These are phyloP conservation scores for Verruconis gallopava DNA, from an alignment of 2,329 filamentous ascomycete species.

Conservation along the genomic window DNA sequence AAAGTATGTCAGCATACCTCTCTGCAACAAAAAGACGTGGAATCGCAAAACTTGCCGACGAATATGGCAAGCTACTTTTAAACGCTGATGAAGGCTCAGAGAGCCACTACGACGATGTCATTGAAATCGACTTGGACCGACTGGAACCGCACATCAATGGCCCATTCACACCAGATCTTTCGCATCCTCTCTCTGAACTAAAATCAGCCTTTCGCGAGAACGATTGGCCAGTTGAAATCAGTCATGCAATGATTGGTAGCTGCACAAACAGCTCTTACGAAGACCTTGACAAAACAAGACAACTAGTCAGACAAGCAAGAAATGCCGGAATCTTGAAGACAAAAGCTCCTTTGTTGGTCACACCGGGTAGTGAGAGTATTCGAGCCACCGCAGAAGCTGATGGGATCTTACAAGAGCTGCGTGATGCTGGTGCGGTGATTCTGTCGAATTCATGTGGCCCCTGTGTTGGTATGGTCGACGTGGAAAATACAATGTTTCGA, in stretches of 20 bases:
- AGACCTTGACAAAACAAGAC: conserved; percentile 92
- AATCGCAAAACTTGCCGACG: conserved; percentile 55
- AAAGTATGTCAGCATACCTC: conserved; percentile 73
- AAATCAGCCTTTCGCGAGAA: conserved; percentile 72
- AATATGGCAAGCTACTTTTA: conserved; percentile 45
- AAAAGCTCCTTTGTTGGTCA: conserved; percentile 86
- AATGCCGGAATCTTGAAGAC: conserved; percentile 82
- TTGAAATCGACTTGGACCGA: conserved; percentile 78
- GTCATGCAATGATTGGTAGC: conserved; percentile 88
- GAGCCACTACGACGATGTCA: conserved; percentile 79
- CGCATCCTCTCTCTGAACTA: conserved; percentile 83
- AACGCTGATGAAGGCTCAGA: conserved; percentile 55
- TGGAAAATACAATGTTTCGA: neutral
- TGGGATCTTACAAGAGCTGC: conserved; percentile 73
- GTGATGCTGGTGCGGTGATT: conserved; percentile 72
- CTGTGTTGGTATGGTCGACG: conserved; percentile 1
- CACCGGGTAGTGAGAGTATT: conserved; percentile 92
- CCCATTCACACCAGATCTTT: conserved; percentile 89
- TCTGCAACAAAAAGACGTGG: conserved; percentile 64
- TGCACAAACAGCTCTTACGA: conserved; percentile 99
- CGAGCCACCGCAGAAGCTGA: conserved; percentile 86
- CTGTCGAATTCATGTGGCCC: conserved; percentile 80
- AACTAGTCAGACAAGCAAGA: conserved; percentile 80
- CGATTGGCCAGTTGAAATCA: conserved; percentile 81
- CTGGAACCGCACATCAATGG: conserved; percentile 96